These are phyloP conservation scores for Skeletonema potamos DNA, from an alignment of 108 stramenopile genomes.

Conservation along the genomic window DNA sequence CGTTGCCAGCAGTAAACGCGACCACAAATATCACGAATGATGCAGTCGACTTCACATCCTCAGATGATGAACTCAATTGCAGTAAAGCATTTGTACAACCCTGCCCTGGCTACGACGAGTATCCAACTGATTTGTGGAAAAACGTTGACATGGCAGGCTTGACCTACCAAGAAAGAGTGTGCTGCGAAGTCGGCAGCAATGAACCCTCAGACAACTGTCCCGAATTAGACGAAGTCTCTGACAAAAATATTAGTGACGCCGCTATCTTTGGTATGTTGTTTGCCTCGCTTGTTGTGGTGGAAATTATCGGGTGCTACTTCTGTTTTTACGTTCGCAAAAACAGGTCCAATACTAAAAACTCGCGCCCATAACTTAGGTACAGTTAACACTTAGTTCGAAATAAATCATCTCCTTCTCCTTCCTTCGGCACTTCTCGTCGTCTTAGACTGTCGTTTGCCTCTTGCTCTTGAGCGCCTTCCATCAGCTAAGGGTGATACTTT, in stretches of 20 bases:
- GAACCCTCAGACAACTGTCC: constrained; percentile 21
- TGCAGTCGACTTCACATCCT: not conserved
- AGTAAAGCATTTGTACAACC: constrained; percentile 26
- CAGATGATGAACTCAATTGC: constrained; percentile 19
- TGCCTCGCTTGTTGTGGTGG: constrained; percentile 20
- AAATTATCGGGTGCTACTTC: constrained; percentile 35
- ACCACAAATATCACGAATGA: not conserved
- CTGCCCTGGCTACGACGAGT: constrained; percentile 40
- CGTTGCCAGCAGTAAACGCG: not conserved
- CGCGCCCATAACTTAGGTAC: not conserved
- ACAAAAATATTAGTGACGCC: constrained; percentile 5
- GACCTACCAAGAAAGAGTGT: constrained; percentile 32
- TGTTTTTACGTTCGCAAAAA: constrained; percentile 28
- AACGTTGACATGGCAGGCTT: constrained; percentile 17
- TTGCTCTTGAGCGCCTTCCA: not conserved
- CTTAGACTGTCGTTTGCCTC: not conserved
- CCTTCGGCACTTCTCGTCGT: not conserved
- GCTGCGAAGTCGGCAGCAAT: constrained; percentile 41
- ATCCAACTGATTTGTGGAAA: constrained; percentile 30
- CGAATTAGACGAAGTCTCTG: constrained; percentile 17
- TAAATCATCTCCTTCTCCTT: not conserved
- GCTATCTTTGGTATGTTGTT: constrained; percentile 41
- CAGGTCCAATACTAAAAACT: not conserved
- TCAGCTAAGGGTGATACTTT: not conserved
- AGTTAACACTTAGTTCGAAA: not conserved